phyloP scores from a whole-genome alignment of 2,329 filamentous ascomycete species.

The Phialophora expanda region DNA sequence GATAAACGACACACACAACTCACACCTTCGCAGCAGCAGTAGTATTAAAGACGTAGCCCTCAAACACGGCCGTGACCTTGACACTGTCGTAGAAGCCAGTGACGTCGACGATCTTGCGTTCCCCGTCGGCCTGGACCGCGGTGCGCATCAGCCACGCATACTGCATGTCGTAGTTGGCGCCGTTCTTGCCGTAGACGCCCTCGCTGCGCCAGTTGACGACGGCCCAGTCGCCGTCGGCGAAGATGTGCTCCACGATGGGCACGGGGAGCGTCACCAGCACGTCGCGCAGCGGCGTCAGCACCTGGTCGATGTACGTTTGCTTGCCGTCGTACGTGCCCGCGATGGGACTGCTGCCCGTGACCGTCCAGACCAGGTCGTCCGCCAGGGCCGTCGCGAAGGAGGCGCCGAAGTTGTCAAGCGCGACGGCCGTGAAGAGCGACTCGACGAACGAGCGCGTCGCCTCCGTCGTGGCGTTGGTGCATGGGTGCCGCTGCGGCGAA shows the following conservation, averaged over 20 bases:
- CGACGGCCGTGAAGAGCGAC: conserved; percentile 27
- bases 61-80: conserved; percentile 28
- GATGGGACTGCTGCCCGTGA: conserved; percentile 26
- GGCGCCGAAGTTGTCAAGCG: conserved; percentile 29
- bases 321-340: conserved; percentile 26
- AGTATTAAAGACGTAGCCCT: conserved; percentile 26
- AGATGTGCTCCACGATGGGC: conserved; percentile 30
- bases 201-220: conserved; percentile 27
- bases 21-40: background rate
- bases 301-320: conserved; percentile 27
- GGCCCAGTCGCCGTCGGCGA: conserved; percentile 30
- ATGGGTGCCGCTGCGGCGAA: background rate
- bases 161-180: conserved; percentile 32
- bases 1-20: too few species aligned
- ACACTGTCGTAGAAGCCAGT: conserved; percentile 29
- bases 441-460: conserved; percentile 28
- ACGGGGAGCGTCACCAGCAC: conserved; percentile 26
- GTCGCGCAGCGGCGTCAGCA: conserved; percentile 28
- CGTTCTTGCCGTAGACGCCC: conserved; percentile 28
- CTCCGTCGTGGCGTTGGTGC: conserved; percentile 15
- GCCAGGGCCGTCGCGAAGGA: conserved; percentile 25
- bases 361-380: conserved; percentile 28
- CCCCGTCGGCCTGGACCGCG: conserved; percentile 4
- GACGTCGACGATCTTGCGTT: conserved; percentile 28
- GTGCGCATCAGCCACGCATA: conserved; percentile 32